Percentiles rank a stretch among this genome's conserved stretches.
Evolutionary conservation across 192 early-diverging fungal species (phyloP).

Genomic region (Podila epigama): DNA sequence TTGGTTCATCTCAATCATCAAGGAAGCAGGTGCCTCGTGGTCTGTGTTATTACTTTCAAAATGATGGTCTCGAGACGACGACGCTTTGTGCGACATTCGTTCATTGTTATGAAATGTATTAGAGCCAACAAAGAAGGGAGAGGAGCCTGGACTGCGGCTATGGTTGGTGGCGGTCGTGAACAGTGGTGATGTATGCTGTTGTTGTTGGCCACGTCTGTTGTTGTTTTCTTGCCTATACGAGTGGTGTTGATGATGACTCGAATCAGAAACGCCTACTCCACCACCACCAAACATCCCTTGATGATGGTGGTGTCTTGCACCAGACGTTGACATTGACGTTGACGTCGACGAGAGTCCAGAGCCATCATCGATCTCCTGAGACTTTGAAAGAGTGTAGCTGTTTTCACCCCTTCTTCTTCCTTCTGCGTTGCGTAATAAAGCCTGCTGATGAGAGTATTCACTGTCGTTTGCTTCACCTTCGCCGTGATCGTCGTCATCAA

Average conservation of each 20-base stretch:
- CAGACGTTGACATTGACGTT: not conserved
- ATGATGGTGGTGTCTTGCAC: not conserved
- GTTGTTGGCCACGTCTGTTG: no score
- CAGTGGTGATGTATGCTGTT: no score
- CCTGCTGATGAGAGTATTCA: not conserved
- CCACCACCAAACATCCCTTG: not conserved
- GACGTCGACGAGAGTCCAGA: not conserved
- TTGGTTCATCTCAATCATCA: conserved; percentile 67
- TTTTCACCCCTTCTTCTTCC: no score
- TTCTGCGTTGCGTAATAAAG: not conserved
- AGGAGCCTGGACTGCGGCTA: not conserved
- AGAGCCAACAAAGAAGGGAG: not conserved
- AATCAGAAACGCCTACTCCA: not conserved
- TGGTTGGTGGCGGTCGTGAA: not conserved
- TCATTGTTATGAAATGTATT: no score
- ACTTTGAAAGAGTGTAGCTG: no score
- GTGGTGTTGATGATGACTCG: no score
- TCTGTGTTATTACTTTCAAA: no score
- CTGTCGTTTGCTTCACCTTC: not conserved
- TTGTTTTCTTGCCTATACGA: no score
- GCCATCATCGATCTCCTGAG: no score
- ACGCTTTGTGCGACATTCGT: no score
- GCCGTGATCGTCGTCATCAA: conserved; percentile 2
- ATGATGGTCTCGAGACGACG: no score
- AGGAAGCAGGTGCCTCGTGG: conserved; percentile 67